Base-by-base conservation (phyloP, 768 basidiomycete genomes). In the Pisolithus orientalis region DNA sequence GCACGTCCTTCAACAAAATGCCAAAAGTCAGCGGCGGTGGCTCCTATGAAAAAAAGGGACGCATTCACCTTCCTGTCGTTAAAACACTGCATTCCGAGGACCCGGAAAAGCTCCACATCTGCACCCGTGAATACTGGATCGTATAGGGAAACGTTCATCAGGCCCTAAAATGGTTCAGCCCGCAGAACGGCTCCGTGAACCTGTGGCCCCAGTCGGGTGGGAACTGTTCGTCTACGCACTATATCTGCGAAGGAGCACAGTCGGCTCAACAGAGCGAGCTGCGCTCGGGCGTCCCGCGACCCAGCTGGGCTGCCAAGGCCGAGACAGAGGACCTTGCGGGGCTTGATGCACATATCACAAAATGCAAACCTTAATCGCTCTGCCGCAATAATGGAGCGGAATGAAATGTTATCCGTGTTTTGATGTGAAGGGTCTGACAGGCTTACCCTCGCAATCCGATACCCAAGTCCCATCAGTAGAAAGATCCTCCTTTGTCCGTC, bases 81-180 rank as follows among this genome's bases (percentile, higher is more conserved):
- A 55, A 70, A 62, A 50, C 65, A 62, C 50, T 53, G 57, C 61
- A 77, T 64, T 9, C 67, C 66, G 55, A 71, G 63, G 49, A 57
- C 58, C 44, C 61, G 62, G 49, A 90, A 75, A 38, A 85, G 70
- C n/a, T 63, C 59, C 39, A 57, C 53, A 60, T 90, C 87, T 59
- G 79, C 76, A 17, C 72, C 74, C 62, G 83, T 76, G 67, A 89
- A 87, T n/a, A 83, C 78, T 54, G 87, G 87, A 72, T 90, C 87
- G 67, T 80, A 88, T 38, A 83, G 54, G 56, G 74, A 76, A 47
- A 87, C 73, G 16, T 68, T 65, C 39, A 64, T 63, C 58, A 63
- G 71, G 57, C 72, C 75, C 86, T 87, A 60, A 54, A 49, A 54
- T 38, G 43, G 45, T 54, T 56, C 32, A 13, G 31, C 48, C 47